These are phyloP conservation scores for Patellifolia procumbens DNA, from an alignment of 179 eudicot genomes.

Conservation along the genomic window DNA sequence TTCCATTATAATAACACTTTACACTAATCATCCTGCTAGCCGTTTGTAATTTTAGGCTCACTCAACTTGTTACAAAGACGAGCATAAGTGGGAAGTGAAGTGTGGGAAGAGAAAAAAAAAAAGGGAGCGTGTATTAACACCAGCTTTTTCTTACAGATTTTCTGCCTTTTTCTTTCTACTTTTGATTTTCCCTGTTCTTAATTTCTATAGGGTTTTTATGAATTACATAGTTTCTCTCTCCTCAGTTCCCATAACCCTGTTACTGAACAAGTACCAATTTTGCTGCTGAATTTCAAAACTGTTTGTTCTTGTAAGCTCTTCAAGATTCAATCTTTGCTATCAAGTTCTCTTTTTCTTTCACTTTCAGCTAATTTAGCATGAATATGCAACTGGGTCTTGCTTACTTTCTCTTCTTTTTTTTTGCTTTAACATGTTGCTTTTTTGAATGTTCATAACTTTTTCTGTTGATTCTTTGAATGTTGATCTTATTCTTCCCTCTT, in stretches of 20 bases:
- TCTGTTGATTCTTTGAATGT: conserved; percentile 5
- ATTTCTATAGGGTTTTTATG: neutral
- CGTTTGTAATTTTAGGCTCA: conserved; percentile 27
- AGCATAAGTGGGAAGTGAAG: conserved; percentile 14
- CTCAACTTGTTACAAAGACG: conserved; percentile 2
- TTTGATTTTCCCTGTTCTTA: conserved; percentile 18
- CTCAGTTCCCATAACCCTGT: neutral
- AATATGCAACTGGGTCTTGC: conserved; percentile 19
- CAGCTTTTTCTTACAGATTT: neutral
- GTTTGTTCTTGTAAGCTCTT: conserved; percentile 3
- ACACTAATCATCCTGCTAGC: conserved; percentile 25
- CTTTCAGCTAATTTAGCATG: conserved; percentile 6
- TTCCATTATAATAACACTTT: neutral
- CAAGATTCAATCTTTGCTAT: conserved; percentile 13
- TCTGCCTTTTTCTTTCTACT: conserved; percentile 9
- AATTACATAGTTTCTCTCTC: conserved; percentile 8
- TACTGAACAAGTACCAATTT: neutral
- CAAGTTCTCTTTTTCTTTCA: neutral
- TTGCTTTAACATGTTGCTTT: conserved; percentile 22
- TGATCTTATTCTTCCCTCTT: neutral
- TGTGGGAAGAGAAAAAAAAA: neutral
- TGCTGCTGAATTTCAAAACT: neutral
- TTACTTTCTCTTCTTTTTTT: conserved; percentile 14
- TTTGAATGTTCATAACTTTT: conserved; percentile 30
- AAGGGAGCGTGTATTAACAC: conserved; percentile 12